Evolutionary conservation across 2,329 filamentous ascomycete species (phyloP), one percentile per base, ranked within the genome.

Genomic region (Exophiala sp.): DNA sequence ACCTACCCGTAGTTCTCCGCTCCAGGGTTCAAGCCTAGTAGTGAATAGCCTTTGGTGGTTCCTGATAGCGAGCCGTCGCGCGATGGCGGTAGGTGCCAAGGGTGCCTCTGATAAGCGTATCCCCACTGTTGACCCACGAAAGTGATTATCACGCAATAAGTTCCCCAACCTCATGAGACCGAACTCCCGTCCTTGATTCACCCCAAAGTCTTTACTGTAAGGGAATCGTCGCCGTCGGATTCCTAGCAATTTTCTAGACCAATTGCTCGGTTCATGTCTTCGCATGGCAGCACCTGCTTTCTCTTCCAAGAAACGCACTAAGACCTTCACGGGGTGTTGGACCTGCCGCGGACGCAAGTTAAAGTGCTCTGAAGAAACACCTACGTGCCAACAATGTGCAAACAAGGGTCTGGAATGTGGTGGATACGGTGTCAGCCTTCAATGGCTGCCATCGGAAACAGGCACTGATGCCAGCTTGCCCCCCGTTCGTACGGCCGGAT

Each of bases 281-380:
- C 41, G 21, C 41, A 29, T 24, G 12, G 41, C 21, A 9, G 10
- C 18, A 14, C 12, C 41, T 43, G 41, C 11, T 8, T 24, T 4
- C n/a, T 43, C 10, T 9, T n/a, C 18, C 21, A 21, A 20, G 10
- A 50, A 42, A 14, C 12, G 47, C 14, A 50, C 47, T n/a, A 50
- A 50, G 47, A 50, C 47, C 7, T 50, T 50, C 29, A 50, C 47
- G 8, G 65, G 65, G 6, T 68, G 64, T 49, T 60, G 62, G 46
- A 67, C 66, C 24, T 69, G 67, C 59, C 54, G 64, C 24, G 65
- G 63, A 14, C 62, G 65, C 45, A 67, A 67, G 56, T 59, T 66
- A 20, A 68, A 67, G 61, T 68, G 65, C 46, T 66, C 65, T 39
- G 65, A 68, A 46, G 63, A 64, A 24, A 24, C 11, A 43, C 54